phyloP scores from a whole-genome alignment of 345 rosid genomes.

The Zanthoxylum bungeanum region DNA sequence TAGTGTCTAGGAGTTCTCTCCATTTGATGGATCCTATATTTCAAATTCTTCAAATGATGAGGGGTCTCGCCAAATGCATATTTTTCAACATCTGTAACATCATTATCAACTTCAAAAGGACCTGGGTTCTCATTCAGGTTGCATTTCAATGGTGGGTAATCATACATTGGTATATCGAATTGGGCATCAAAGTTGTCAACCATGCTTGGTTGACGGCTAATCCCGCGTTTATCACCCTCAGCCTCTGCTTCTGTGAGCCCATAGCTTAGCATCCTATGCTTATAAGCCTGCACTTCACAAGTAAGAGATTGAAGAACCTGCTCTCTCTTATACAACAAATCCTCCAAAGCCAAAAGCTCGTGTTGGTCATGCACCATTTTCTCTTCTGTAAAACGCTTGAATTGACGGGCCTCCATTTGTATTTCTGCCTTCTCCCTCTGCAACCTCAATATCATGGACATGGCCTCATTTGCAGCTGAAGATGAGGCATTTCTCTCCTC shows the following conservation, averaged over 20 bases:
- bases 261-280: constrained; percentile 91
- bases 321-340: constrained; percentile 84
- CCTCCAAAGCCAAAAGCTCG: constrained; percentile 70
- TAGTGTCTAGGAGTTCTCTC: constrained; percentile 57
- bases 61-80: constrained; percentile 71
- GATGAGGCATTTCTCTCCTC: constrained; percentile 96
- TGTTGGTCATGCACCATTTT: constrained; percentile 92
- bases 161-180: constrained; percentile 44
- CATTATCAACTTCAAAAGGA: constrained; percentile 51
- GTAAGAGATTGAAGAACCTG: constrained; percentile 75
- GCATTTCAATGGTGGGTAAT: constrained; percentile 90
- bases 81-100: constrained; percentile 68
- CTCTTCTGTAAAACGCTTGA: constrained; percentile 86
- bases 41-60: constrained; percentile 63
- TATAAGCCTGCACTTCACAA: constrained; percentile 86
- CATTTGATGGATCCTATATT: constrained; percentile 63
- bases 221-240: constrained; percentile 47
- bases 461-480: constrained; percentile 91
- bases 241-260: constrained; percentile 75
- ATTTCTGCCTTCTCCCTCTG: constrained; percentile 96
- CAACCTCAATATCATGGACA: constrained; percentile 95
- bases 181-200: constrained; percentile 41
- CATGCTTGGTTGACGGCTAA: constrained; percentile 42
- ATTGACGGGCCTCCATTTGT: constrained; percentile 92
- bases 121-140: constrained; percentile 51